Conservation (phyloP, 495 filamentous ascomycete species). For the Rhypophila decipiens region DNA sequence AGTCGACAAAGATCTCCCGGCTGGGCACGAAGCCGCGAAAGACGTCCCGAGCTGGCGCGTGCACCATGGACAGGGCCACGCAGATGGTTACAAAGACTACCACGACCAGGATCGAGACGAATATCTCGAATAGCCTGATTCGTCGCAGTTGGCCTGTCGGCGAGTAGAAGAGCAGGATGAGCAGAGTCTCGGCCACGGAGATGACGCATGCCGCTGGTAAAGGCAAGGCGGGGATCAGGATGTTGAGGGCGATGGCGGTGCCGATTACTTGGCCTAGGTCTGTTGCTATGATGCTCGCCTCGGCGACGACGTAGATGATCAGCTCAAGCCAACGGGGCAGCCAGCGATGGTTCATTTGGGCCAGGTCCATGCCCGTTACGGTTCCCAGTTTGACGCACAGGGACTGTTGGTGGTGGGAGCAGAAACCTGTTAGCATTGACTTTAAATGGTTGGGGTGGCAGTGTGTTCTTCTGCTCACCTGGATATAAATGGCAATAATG, state of each 20-base stretch:
- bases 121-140: constrained; percentile 15
- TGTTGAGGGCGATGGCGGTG: constrained; percentile 17
- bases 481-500: constrained; percentile 24
- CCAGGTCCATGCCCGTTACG: constrained; percentile 21
- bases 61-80: constrained; percentile 13
- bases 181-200: constrained; percentile 11
- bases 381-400: constrained; percentile 23
- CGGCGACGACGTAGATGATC: constrained; percentile 18
- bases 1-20: constrained; percentile 11
- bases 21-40: constrained; percentile 13
- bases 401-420: too few species aligned
- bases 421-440: too few species aligned
- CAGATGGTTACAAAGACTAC: constrained; percentile 14
- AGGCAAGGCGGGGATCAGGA: constrained; percentile 12
- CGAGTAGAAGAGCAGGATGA: constrained; percentile 16
- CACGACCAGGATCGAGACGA: constrained; percentile 7
- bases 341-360: constrained; percentile 16
- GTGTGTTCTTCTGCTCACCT: too few species aligned
- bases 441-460: too few species aligned
- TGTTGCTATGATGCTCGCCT: constrained; percentile 20
- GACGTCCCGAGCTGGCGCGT: constrained; percentile 3
- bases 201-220: constrained; percentile 12
- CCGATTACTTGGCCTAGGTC: constrained; percentile 19
- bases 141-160: constrained; percentile 11
- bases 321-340: constrained; percentile 22